Conservation (phyloP, 2,329 filamentous ascomycete species). For the Dothideomycetes sp. region DNA sequence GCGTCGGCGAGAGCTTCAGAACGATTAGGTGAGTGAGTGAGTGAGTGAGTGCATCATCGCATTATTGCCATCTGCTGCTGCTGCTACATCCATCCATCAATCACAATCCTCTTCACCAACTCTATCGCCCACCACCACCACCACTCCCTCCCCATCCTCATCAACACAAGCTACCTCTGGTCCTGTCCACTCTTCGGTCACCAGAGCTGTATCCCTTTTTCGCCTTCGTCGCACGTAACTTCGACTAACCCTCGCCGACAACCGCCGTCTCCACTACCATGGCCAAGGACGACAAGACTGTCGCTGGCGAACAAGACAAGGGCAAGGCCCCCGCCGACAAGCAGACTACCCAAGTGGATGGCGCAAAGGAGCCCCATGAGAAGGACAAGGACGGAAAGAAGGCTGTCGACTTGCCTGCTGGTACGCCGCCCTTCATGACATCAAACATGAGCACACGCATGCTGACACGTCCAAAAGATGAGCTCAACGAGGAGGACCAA, state of each 20-base stretch:
- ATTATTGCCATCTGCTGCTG: conserved; percentile 2
- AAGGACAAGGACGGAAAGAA: conserved; percentile 63
- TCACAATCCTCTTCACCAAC: neutral
- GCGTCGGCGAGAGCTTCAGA: too few species aligned
- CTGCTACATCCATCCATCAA: neutral
- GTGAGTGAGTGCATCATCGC: neutral
- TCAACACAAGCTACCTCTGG: too few species aligned
- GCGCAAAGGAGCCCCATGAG: conserved; percentile 45
- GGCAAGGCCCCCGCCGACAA: conserved; percentile 65
- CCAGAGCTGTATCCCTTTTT: too few species aligned
- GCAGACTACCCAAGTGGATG: conserved; percentile 46
- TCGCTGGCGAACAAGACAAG: conserved; percentile 88
- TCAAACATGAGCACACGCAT: neutral
- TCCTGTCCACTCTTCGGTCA: too few species aligned
- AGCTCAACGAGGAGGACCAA: conserved; percentile 95
- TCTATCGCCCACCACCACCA: neutral
- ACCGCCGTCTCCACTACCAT: conserved; percentile 41
- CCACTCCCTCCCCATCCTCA: neutral
- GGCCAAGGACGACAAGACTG: conserved; percentile 87
- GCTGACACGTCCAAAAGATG: conserved; percentile 52
- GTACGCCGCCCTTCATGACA: conserved; percentile 1
- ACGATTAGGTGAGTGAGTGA: too few species aligned
- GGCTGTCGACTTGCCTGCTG: conserved; percentile 56
- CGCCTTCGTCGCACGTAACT: too few species aligned
- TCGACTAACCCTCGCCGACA: neutral